phyloP scores from a whole-genome alignment of 345 rosid genomes.

The Firmiana major region DNA sequence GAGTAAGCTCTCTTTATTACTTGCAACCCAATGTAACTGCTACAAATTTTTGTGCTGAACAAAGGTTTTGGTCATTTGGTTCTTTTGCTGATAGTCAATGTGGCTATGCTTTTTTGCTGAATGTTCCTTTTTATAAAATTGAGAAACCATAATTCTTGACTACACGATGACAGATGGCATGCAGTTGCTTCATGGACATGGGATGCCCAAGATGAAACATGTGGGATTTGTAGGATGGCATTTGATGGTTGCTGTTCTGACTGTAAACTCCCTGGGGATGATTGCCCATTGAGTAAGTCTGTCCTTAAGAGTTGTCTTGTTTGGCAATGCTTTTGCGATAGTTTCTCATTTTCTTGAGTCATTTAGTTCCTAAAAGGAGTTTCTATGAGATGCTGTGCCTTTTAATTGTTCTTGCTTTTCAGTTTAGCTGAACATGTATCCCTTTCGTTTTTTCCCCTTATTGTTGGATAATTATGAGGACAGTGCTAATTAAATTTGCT shows the following conservation, averaged over 20 bases:
- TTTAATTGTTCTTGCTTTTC: background rate
- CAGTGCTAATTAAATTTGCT: background rate
- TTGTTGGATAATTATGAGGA: background rate
- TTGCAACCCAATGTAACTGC: background rate
- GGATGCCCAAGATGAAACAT: conserved; percentile 96
- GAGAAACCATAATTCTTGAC: background rate
- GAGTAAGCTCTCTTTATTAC: conserved; percentile 34
- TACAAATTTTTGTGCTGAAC: conserved; percentile 4
- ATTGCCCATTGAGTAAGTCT: conserved; percentile 77
- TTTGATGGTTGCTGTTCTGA: conserved; percentile 96
- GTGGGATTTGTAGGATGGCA: conserved; percentile 97
- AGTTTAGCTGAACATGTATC: background rate
- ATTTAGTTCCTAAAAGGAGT: background rate
- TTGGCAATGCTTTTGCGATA: background rate
- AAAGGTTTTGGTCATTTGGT: conserved; percentile 6
- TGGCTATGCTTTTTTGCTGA: background rate
- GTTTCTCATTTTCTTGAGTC: background rate
- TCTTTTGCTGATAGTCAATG: background rate
- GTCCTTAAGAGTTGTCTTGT: background rate
- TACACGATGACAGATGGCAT: conserved; percentile 60
- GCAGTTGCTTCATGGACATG: conserved; percentile 96
- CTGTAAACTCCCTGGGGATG: conserved; percentile 89
- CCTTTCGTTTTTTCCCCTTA: background rate
- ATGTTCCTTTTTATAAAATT: background rate
- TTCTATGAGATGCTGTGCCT: background rate